Base-by-base conservation (phyloP, 805 yeast genomes). In the Pichia cabralensis region DNA sequence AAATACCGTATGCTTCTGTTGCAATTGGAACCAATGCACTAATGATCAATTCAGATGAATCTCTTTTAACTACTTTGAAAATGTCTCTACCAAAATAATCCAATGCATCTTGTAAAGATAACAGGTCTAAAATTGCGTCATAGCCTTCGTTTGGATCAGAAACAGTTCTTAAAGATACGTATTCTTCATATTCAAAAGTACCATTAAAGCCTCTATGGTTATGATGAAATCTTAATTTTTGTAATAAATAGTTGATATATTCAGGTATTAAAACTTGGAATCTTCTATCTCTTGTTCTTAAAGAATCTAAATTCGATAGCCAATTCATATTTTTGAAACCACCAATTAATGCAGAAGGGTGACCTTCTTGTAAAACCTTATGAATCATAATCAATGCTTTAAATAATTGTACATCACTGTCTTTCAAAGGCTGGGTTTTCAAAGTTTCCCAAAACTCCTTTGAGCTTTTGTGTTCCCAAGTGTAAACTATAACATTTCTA, bases 351-450 rank as follows among this genome's bases (percentile, higher is more conserved):
- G 84, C 76, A 19, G 83, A 70, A 11, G 85, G 85, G 55, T 89
- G 97, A n/a, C 98, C 98, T 58, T 89, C 98, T 55, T 92, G 97
- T n/a, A 89, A 61, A 6, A 92, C 89, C 50, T 89, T 88, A 50
- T 89, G 97, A 31, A 86, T 69, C 44, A 83, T 69, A 35, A 88
- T 81, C 51, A 92, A 63, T 12, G 94, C 78, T 54, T 89, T 89
- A 63, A 86, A 88, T 41, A 82, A 58, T 57, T 82, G 94, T 13
- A 88, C 70, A 45, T 85, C 94, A 49, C 83, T 89, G 37, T 72
- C 69, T 43, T 79, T 86, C 38, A 88, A 62, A 1, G 96, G 95
- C 42, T 77, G 75, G 34, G 80, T 58, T 56, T 82, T 84, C 42
- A 89, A 63, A 2, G 79, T 76, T 47, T 81, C 76, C 89, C 96